Base-by-base conservation (phyloP, 805 yeast species). In the Ogataea ganodermae region DNA sequence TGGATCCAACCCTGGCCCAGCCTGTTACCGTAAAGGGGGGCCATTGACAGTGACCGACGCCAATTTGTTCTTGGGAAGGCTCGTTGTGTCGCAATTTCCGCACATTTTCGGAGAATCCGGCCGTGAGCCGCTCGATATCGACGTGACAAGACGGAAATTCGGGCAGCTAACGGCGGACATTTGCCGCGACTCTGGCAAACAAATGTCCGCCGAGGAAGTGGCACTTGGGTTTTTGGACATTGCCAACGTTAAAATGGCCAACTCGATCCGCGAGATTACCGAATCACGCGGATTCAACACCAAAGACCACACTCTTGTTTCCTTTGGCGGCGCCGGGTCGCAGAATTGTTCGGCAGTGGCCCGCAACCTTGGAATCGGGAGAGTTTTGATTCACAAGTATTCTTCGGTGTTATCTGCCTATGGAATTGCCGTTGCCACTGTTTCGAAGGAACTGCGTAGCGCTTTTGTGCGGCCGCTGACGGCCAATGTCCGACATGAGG, bases 281-380 rank as follows among this genome's bases (percentile, higher is more conserved):
- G 96, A 88, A 60, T 86, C 90, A 1, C 86, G 81, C 58, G 96
- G 96, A 3, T 80, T 80, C 59, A 72, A 76, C 30, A 74, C 80
- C 0, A 63, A 84, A 9, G 69, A 75, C 8, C 96, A 88, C 61
- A 69, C 81, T 44, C 68, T 88, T 48, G 92, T 89, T 1, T 76
- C 90, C 3, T 88, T 88, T 67, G 96, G 96, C 41, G 96, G 96
- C 37, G 94, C 95, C 16, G 96, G 96, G 44, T 96, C 96, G 7
- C 96, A 88, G 67, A 89, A 85, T 62, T 89, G 91, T 2, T 81
- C 77, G 37, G 81, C 86, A 4, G 81, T 88, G 23, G 95, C 95
- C 1, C 74, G 78, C 48, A 73, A 76, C 14, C 70, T 88, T 51
- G 89, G 89, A 6, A 84, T 88, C 35, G 60, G 70, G 8, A 77